Evolutionary conservation across 129 eudicot species (phyloP), one percentile per base, ranked within the genome.

Genomic region (Oenanthe sinensis): DNA sequence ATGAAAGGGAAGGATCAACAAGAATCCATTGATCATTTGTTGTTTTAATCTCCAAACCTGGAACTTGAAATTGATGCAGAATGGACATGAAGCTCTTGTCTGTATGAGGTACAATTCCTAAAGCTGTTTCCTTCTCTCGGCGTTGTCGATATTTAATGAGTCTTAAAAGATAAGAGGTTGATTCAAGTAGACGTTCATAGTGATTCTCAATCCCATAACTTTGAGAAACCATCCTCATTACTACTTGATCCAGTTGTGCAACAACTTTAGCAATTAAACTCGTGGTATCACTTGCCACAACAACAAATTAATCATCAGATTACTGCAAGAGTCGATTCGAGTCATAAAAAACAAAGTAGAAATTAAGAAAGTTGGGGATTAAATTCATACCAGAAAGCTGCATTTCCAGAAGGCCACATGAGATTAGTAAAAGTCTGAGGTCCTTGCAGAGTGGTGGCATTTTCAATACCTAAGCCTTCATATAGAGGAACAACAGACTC

Each of bases 71-170:
- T 76, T 86, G 90, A 63, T 88, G 88, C 65, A 90, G 85, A 72
- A 90, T 79, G 36, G 92, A 82, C 87, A 81, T 86, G 76, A 90
- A 88, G 69, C 84, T 86, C 78, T 84, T 86, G 81, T 90, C 96
- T 4, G 92, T 86, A 71, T 90, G 96, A 77, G 92, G 92, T 14
- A 86, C 65, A 17, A 88, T 74, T 4, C 96, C 96, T 50, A 88
- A 4, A 77, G 69, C 79, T 19, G 39, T 78, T 36, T 85, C 90
- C 37, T 77, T 46, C 14, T 39, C 74, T 37, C 74, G 52, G 52
- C 87, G 92, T 19, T 80, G 48, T 33, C 81, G 67, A 48, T 90
- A 90, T 45, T 86, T 88, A 75, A 86, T 84, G 19, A 86, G 65
- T 71, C 86, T 79, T 37, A 90, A 86, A 78, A 88, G 90, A 73